These are phyloP conservation scores for Fusarium acutatum DNA, from an alignment of 2,329 filamentous ascomycete species.

Conservation along the genomic window DNA sequence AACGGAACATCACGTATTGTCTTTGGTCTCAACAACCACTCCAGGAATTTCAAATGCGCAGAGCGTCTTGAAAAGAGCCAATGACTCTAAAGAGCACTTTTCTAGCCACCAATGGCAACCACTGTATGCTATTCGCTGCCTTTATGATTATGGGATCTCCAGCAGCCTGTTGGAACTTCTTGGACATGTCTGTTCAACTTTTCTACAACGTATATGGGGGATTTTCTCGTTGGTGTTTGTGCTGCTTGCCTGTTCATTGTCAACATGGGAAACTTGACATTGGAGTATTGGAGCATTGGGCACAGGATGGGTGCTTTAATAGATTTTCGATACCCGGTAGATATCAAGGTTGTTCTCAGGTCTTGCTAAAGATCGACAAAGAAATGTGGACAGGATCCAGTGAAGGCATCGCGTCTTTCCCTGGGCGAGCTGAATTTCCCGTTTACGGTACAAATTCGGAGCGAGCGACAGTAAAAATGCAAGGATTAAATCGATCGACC, in stretches of 20 bases:
- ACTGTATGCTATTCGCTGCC: not conserved
- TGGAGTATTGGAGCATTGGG: not conserved
- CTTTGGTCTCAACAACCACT: not conserved
- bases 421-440: conserved; percentile 48
- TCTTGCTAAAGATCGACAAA: not conserved
- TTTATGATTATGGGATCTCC: not conserved
- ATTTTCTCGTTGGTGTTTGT: not conserved
- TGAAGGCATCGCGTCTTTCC: conserved; percentile 38
- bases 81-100: conserved; percentile 19
- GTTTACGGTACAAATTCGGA: conserved; percentile 49
- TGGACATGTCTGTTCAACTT: not conserved
- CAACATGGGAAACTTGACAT: not conserved
- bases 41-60: not conserved
- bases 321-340: not conserved
- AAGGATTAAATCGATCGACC: not conserved
- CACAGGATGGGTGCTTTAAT: not conserved
- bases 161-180: not conserved
- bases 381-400: not conserved
- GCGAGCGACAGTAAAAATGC: not conserved
- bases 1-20: not conserved
- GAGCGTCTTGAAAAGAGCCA: not conserved
- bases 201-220: not conserved
- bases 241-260: not conserved
- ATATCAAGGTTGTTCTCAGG: not conserved
- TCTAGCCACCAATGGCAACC: conserved; percentile 1